These are phyloP conservation scores for Brassica rapa DNA, from an alignment of 345 rosid genomes.

Conservation along the genomic window DNA sequence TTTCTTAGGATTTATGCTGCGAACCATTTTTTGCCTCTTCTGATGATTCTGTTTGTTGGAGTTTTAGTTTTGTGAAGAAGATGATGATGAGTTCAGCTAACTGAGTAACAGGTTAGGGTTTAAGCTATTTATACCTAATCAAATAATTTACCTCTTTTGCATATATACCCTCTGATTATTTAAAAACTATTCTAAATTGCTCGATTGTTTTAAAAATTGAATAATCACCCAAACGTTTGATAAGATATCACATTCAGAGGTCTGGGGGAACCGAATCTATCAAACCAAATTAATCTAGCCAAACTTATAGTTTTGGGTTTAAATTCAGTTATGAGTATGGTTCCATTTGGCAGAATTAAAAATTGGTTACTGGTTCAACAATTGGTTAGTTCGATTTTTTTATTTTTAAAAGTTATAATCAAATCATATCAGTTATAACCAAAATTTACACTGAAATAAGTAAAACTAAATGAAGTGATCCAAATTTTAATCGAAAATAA, in stretches of 20 bases:
- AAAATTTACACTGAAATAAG: no score
- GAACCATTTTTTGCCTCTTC: constrained; percentile 58
- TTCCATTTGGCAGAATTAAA: no score
- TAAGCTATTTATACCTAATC: constrained; percentile 26
- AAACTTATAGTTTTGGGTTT: no score
- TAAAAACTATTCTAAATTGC: not conserved
- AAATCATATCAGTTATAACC: no score
- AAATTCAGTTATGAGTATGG: no score
- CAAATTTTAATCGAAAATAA: no score
- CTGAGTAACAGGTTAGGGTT: constrained; percentile 31
- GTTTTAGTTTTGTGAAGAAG: not conserved
- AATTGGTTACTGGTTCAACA: no score
- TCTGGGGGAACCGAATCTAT: no score
- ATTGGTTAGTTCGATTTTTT: no score
- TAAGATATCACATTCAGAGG: not conserved
- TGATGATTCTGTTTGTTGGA: not conserved
- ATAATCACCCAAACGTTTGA: not conserved
- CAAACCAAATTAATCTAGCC: no score
- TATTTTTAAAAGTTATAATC: no score
- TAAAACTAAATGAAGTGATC: no score
- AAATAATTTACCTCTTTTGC: not conserved
- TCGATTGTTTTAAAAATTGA: not conserved
- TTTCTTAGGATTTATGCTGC: constrained; percentile 69
- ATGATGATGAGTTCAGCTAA: constrained; percentile 14
- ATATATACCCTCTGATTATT: not conserved